Percentiles rank a stretch among this genome's conserved stretches.
Evolutionary conservation across 2,329 filamentous ascomycete species (phyloP).

Genomic region (Lachnellula subtilissima): DNA sequence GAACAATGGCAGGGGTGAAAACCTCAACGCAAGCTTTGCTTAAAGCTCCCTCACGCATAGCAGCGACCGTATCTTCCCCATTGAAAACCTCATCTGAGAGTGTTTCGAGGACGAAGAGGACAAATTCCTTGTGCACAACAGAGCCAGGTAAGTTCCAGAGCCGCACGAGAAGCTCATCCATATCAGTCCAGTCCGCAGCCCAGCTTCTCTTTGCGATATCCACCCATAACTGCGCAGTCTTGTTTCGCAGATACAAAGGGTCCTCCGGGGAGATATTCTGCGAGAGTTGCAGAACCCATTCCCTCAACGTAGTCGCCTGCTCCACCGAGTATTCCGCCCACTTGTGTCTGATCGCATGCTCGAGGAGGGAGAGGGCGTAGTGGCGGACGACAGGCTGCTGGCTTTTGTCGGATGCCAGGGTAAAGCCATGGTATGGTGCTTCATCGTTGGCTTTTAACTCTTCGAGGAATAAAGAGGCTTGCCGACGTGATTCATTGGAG

Average conservation of each 20-base stretch:
- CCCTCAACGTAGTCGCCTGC: slow-evolving; percentile 64
- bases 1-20: slow-evolving; percentile 73
- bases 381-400: slow-evolving; percentile 83
- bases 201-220: slow-evolving; percentile 91
- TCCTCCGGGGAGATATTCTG: slow-evolving; percentile 66
- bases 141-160: slow-evolving; percentile 71
- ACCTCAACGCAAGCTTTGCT: slow-evolving; percentile 91
- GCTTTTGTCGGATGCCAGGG: slow-evolving; percentile 67
- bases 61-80: slow-evolving; percentile 80
- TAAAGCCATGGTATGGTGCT: slow-evolving; percentile 80
- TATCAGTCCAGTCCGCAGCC: slow-evolving; percentile 89
- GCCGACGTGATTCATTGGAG: slow-evolving; percentile 72
- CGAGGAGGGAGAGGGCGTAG: slow-evolving; percentile 87
- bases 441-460: slow-evolving; percentile 72
- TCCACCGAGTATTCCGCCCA: slow-evolving; percentile 69
- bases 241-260: slow-evolving; percentile 81
- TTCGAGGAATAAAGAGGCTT: slow-evolving; percentile 84
- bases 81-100: slow-evolving; percentile 93
- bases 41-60: slow-evolving; percentile 74
- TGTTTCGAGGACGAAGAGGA: slow-evolving; percentile 82
- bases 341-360: slow-evolving; percentile 81
- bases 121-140: slow-evolving; percentile 71
- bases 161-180: slow-evolving; percentile 78
- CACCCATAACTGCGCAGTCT: slow-evolving; percentile 90
- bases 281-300: slow-evolving; percentile 75